These are phyloP conservation scores for Tubosaeta brunneosetosa DNA, from an alignment of 768 basidiomycete genomes.

Conservation along the genomic window DNA sequence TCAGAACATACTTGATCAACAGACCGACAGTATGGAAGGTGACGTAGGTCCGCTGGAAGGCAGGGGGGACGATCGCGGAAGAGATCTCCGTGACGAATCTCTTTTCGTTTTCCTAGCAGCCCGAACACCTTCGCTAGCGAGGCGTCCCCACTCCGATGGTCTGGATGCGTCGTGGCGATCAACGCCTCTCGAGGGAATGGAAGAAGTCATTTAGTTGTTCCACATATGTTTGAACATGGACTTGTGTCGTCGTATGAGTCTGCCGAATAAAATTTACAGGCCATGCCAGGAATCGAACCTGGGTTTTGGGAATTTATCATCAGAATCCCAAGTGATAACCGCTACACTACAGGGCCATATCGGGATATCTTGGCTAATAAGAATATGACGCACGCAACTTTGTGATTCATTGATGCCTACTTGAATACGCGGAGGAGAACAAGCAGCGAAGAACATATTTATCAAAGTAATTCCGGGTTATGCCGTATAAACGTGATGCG, in stretches of 20 bases:
- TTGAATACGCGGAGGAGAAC: too few species aligned
- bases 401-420: too few species aligned
- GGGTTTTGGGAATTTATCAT: conserved; percentile 30
- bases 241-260: conserved; percentile 23
- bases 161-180: conserved; percentile 36
- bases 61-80: conserved; percentile 31
- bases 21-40: conserved; percentile 36
- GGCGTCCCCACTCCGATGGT: conserved; percentile 25
- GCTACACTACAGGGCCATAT: conserved; percentile 34
- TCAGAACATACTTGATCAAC: conserved; percentile 32
- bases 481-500: too few species aligned
- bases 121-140: conserved; percentile 37
- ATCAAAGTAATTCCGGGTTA: too few species aligned
- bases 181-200: conserved; percentile 6
- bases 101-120: conserved; percentile 16
- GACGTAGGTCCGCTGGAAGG: conserved; percentile 41
- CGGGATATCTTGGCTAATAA: too few species aligned
- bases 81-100: conserved; percentile 31
- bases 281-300: conserved; percentile 30
- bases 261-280: conserved; percentile 13
- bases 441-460: too few species aligned
- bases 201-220: conserved; percentile 15
- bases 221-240: conserved; percentile 16
- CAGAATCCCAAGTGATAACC: conserved; percentile 41
- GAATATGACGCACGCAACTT: too few species aligned